A percentile compares a stretch with the other conserved stretches of the same genome.
phyloP scores from a whole-genome alignment of 257 asterid species.

The Fraxinus cuspidata region DNA sequence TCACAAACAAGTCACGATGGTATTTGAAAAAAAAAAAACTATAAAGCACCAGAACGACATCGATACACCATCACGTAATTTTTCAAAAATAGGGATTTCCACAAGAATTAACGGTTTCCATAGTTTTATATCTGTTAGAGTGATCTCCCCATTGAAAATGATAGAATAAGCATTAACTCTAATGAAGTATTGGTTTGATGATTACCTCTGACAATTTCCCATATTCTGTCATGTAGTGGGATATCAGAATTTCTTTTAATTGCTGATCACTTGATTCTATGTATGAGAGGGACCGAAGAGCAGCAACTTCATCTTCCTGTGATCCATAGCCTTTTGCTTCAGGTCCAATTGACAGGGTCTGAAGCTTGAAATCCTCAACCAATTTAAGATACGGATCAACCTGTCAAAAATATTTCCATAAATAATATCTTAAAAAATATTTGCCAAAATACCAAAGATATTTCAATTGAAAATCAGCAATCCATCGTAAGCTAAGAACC shows the following conservation, averaged over 20 bases:
- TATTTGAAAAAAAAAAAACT: too few relatives aligned
- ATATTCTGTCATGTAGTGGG: conserved; percentile 38
- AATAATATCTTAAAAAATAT: not conserved
- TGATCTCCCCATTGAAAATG: not conserved
- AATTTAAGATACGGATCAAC: conserved; percentile 47
- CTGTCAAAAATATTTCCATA: conserved; percentile 24
- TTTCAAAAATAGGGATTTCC: too few relatives aligned
- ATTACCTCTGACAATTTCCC: conserved; percentile 43
- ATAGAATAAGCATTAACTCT: not conserved
- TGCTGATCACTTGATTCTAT: conserved; percentile 36
- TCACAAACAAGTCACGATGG: not conserved
- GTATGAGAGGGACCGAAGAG: conserved; percentile 38
- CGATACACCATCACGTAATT: too few relatives aligned
- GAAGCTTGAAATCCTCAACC: conserved; percentile 42
- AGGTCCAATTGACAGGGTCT: conserved; percentile 27
- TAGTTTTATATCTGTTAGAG: not conserved
- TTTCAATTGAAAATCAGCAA: too few relatives aligned
- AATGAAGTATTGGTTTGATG: not conserved
- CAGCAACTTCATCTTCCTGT: conserved; percentile 46
- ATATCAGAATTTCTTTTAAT: conserved; percentile 38
- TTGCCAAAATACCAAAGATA: not conserved
- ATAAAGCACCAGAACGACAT: too few relatives aligned
- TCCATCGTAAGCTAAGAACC: not conserved
- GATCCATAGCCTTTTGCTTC: conserved; percentile 40
- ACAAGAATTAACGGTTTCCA: not conserved